Base-by-base conservation (phyloP, 2,329 filamentous ascomycete genomes). In the Xylariaceae sp. region DNA sequence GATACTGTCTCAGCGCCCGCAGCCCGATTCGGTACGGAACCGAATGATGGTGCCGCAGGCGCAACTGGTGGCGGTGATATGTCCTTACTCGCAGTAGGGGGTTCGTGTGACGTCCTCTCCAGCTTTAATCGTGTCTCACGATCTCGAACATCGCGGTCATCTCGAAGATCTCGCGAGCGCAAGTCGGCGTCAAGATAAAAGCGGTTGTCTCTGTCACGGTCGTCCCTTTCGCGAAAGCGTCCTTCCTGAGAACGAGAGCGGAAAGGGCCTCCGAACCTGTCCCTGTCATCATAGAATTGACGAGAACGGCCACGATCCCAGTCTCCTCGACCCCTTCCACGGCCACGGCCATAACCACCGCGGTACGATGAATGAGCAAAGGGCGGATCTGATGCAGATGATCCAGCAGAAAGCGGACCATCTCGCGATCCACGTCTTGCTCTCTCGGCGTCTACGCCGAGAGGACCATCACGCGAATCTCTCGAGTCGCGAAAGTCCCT, bases 361-460 rank as follows among this genome's bases (percentile, higher is more conserved):
- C 82, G 81, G 57, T 80, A 80, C 7, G 80, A 78, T 8, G 78
- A 77, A 7, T 78, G 73, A 15, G 78, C 81, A 58, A 87, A 86
- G 1, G 82, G 79, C 10, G 83, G 80, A 62, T 92, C 88, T 0
- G 88, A 89, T 18, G 84, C 85, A 8, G 84, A 85, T 2, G 88
- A 90, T 3, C 86, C 86, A 15, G 86, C 87, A 1, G 88, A 89
- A 18, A 85, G 81, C 9, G 88, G 88, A 0, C 88, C 88, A 67
- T 92, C 89, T 67, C 89, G 80, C 7, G 88, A 90, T 13, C 82
- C 85, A 51, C 88, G 80, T 56, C 88, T 80, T 15, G 85, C 83
- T 59, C 88, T 81, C 59, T 87, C 85, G 6, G 85, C 79, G 64
- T 92, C 88, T 5, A 88, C 76, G 51, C 84, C 85, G 37, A 86